Base-by-base conservation (phyloP, 352 stramenopile genomes). In the Phytophthora syringae region DNA sequence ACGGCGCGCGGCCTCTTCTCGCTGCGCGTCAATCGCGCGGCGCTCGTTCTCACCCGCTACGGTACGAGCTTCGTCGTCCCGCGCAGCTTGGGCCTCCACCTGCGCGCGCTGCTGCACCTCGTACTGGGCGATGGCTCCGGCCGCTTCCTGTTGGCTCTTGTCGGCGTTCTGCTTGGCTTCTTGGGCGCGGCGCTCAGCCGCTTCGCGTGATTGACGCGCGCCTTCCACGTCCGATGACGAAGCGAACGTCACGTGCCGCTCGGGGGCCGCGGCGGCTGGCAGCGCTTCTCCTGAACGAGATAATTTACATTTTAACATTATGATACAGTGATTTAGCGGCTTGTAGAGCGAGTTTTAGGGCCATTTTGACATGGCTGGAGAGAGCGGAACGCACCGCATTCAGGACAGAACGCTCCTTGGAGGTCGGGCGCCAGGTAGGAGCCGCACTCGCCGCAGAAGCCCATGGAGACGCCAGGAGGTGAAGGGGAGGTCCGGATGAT, bases 391-490 rank as follows among this genome's bases (percentile, higher is more conserved):
- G 51, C 50, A 86, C 86, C 84, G 69, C 86, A 95, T 55, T 93
- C 81, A 21, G 86, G 82, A 39, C 86, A 95, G 70, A 92, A 93
- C 60, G 75, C 71, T 5, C 76, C 77, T 21, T 77, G 78, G 32
- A 82, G 71, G 54, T 90, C 82, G 10, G 76, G 71, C 16, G 81
- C 62, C 54, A 90, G 60, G 54, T 80, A 76, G 3, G 80, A 82
- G 67, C 86, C 86, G 64, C 86, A 95, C 65, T 93, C 84, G 64
- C 86, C 86, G 64, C 86, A 95, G 70, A 95, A 95, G 52, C 80
- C 82, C 86, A 95, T 95, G 54, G 30, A 22, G 49, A 53, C 2
- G 39, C 48, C 32, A 9, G 30, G 30, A 37, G 16, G 30, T 9
- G 11, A 16, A 10, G 40, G 34, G 47, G 32, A 42, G 36, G 36